Base-by-base conservation (phyloP, 2,329 filamentous ascomycete species). In the Pseudocercospora macadamiae region DNA sequence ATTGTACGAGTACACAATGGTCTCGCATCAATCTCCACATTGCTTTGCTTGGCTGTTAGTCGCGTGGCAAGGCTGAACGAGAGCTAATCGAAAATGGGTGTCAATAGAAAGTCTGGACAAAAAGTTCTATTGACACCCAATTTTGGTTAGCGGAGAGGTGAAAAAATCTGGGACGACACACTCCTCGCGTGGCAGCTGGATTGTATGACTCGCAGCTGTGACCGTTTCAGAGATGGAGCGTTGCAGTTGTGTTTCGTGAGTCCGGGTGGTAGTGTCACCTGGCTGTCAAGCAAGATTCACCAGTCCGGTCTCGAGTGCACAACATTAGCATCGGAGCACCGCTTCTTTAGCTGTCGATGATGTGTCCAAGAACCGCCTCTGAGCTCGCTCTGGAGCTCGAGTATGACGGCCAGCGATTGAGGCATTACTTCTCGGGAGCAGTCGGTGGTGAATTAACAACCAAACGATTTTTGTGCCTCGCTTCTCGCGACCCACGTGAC, bases 51-150 rank as follows among this genome's bases (percentile, higher is more conserved):
- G 57, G 53, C 53, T 55, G 48, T 42, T 10, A 32, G 45, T 23
- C 26, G 14, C 52, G 45, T 55, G 45, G 57, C 26, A 45, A 44
- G 26, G 42, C 19, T 59, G 42, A 55, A 37, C 44, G 47, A 25
- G 25, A 42, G 19, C 30, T 30, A 30, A 44, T 51, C 56, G 42
- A 32, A 66, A 54, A 19, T 57, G 57, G 64, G 57, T 48, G 30
- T 67, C 64, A 68, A 68, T 68, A 68, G n/a, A 56, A 47, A 25
- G 26, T 8, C 25, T 21, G 47, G 42, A 58, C 47, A 59, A 57
- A 55, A 54, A 48, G 51, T 54, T 36, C 23, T 52, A 61, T 61
- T 61, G 51, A 55, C 9, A 28, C 25, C 44, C 51, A 26, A 28
- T 45, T 52, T n/a, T 19, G 59, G 59, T 49, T 51, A 61, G 42